phyloP scores from a whole-genome alignment of 352 stramenopile genomes.

The Pythium utonaiense region DNA sequence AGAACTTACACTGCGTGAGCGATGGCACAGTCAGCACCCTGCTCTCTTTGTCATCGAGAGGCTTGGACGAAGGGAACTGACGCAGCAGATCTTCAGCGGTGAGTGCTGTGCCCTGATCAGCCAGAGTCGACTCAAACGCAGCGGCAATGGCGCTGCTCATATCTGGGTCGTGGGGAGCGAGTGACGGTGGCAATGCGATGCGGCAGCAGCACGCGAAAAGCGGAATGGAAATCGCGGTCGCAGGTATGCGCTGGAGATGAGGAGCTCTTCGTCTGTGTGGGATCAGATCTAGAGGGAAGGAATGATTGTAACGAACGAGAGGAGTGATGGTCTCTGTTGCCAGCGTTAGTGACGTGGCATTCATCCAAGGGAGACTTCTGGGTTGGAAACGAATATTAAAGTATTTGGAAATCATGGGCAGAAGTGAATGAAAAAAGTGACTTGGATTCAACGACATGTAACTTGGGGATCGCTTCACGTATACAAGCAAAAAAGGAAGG shows the following conservation, averaged over 20 bases:
- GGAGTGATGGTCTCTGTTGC: not conserved
- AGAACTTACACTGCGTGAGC: slow-evolving; percentile 16
- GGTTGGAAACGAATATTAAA: not conserved
- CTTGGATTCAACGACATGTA: too few relatives aligned
- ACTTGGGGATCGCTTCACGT: not conserved
- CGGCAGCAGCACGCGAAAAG: too few relatives aligned
- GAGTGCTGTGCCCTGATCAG: slow-evolving; percentile 1
- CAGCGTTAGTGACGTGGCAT: not conserved
- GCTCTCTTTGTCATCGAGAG: not conserved
- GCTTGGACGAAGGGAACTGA: not conserved
- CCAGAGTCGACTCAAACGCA: slow-evolving; percentile 12
- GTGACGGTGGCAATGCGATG: too few relatives aligned
- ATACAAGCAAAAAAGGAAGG: not conserved
- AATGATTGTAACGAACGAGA: not conserved
- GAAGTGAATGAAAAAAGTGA: not conserved
- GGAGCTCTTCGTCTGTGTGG: too few relatives aligned
- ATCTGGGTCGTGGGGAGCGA: not conserved
- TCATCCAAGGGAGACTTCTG: not conserved
- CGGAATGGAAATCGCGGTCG: too few relatives aligned
- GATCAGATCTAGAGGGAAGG: not conserved
- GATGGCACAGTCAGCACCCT: not conserved
- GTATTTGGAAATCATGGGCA: too few relatives aligned
- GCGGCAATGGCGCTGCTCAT: slow-evolving; percentile 7
- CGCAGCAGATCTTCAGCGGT: slow-evolving; percentile 10
- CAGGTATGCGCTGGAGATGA: too few relatives aligned